Conservation (phyloP, 2,329 filamentous ascomycete genomes). For the Cercospora sp. region DNA sequence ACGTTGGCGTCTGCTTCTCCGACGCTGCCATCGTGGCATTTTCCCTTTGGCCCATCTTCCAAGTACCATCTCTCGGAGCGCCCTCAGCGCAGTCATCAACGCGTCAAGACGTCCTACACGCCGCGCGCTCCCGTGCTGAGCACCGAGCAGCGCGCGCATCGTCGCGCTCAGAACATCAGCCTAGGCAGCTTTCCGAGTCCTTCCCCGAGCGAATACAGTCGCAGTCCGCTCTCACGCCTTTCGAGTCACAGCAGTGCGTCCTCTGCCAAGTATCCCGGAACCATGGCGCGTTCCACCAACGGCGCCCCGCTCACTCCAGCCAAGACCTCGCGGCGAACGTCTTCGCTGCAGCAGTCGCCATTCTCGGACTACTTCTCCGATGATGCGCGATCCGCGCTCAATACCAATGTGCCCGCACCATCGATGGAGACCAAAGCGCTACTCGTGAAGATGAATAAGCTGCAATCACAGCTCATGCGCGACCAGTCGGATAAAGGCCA, state of each 20-base stretch:
- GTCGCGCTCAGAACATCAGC: conserved; percentile 31
- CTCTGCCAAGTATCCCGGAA: conserved; percentile 12
- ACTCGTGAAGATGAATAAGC: conserved; percentile 41
- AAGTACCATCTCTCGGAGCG: conserved; percentile 35
- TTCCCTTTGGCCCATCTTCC: conserved; percentile 38
- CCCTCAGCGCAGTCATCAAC: conserved; percentile 23
- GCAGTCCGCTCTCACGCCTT: conserved; percentile 26
- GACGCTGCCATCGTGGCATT: conserved; percentile 32
- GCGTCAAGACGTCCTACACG: conserved; percentile 29
- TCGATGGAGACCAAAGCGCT: conserved; percentile 38
- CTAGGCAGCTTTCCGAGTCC: conserved; percentile 20
- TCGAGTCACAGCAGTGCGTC: conserved; percentile 15
- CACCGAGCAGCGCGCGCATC: conserved; percentile 36
- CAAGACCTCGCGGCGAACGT: conserved; percentile 27
- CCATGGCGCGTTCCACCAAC: conserved; percentile 14
- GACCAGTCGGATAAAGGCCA: conserved; percentile 28
- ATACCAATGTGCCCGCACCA: conserved; percentile 26
- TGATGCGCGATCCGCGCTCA: conserved; percentile 35
- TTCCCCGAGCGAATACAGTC: conserved; percentile 22
- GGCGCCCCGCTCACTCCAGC: conserved; percentile 31
- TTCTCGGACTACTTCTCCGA: conserved; percentile 47
- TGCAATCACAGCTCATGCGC: conserved; percentile 42
- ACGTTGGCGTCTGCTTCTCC: conserved; percentile 11
- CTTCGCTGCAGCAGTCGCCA: conserved; percentile 39
- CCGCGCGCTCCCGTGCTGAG: conserved; percentile 32